These are phyloP conservation scores for Pleurotus eryngii DNA, from an alignment of 768 basidiomycete genomes.

Conservation along the genomic window DNA sequence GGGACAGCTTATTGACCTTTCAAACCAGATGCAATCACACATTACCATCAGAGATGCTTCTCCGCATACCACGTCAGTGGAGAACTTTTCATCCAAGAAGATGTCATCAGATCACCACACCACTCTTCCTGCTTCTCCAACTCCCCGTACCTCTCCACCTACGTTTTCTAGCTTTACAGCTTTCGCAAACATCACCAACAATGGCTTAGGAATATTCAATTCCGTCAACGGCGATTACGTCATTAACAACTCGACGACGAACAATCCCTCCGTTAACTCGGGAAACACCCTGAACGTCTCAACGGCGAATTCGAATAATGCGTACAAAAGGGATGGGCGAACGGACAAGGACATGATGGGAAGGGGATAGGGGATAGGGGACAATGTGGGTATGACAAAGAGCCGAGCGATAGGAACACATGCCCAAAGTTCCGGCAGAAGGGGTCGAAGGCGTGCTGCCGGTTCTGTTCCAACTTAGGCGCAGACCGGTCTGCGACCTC, in stretches of 20 bases:
- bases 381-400: too few relatives aligned
- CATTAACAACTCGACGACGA: neutral
- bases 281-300: neutral
- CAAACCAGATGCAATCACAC: constrained; percentile 15
- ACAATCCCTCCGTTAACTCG: neutral
- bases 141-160: too few relatives aligned
- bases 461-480: too few relatives aligned
- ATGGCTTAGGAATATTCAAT: neutral
- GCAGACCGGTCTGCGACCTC: too few relatives aligned
- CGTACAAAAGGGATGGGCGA: neutral
- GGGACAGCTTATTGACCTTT: neutral
- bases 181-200: neutral
- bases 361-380: too few relatives aligned
- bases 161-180: neutral
- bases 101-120: neutral
- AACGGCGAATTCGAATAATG: neutral
- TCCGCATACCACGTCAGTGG: too few relatives aligned
- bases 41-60: constrained; percentile 18
- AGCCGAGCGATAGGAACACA: too few relatives aligned
- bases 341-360: too few relatives aligned
- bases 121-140: neutral
- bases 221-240: neutral
- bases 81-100: too few relatives aligned
- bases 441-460: too few relatives aligned
- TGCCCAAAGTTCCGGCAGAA: too few relatives aligned